phyloP scores from a whole-genome alignment of 116 monocot species.

The Thalassia testudinum region DNA sequence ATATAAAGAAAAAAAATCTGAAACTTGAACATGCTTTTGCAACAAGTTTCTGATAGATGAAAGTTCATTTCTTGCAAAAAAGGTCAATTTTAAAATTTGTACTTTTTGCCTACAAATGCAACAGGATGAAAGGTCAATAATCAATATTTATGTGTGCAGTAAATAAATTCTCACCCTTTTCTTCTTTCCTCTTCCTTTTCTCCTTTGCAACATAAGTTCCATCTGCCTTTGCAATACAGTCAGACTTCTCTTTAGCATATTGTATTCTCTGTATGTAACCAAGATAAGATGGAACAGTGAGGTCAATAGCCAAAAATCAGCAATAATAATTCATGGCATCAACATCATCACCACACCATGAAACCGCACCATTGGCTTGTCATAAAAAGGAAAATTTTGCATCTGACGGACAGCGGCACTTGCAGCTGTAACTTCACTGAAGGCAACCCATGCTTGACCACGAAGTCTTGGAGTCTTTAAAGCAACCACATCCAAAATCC shows the following conservation, averaged over 20 bases:
- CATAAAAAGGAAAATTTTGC: slow-evolving; percentile 95
- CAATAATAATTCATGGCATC: no score
- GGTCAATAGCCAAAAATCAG: no score
- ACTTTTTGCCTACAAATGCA: no score
- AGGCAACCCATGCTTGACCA: slow-evolving; percentile 94
- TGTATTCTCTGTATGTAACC: slow-evolving; percentile 54
- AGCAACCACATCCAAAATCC: slow-evolving; percentile 85
- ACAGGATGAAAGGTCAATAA: no score
- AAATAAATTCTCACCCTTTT: slow-evolving; percentile 58
- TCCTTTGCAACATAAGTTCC: slow-evolving; percentile 72
- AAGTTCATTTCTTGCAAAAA: no score
- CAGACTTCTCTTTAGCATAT: slow-evolving; percentile 91
- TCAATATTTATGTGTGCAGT: no score
- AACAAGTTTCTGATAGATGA: no score
- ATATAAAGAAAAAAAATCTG: no score
- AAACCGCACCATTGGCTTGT: slow-evolving; percentile 68
- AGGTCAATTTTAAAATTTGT: no score
- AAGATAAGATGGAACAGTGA: neutral
- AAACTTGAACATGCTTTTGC: no score
- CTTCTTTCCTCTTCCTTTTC: slow-evolving; percentile 92
- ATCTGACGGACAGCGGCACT: slow-evolving; percentile 83
- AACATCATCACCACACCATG: neutral
- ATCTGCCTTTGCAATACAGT: slow-evolving; percentile 86
- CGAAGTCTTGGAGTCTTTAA: slow-evolving; percentile 70
- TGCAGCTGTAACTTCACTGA: slow-evolving; percentile 86